Percentiles rank a stretch among this genome's conserved stretches.
Evolutionary conservation across 306 rosid species (phyloP).

Genomic region (Acacia melanoxylon): DNA sequence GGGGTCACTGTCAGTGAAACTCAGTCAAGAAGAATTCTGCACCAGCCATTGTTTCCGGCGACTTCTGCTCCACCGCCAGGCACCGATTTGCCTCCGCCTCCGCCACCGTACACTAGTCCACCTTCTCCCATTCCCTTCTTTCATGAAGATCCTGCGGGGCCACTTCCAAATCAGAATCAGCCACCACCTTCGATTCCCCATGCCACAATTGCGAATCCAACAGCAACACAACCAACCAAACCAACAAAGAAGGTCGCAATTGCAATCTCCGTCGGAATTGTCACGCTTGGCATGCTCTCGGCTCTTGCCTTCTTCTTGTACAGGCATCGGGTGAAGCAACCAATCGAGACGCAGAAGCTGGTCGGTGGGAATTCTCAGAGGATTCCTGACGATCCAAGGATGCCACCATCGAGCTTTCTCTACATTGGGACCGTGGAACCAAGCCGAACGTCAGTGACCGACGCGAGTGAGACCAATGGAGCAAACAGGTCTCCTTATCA

Average conservation of each 20-base stretch:
- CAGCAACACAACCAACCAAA: slow-evolving; percentile 66
- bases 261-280: slow-evolving; percentile 85
- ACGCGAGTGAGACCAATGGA: slow-evolving; percentile 22
- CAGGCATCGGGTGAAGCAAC: slow-evolving; percentile 75
- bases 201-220: slow-evolving; percentile 57
- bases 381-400: slow-evolving; percentile 43
- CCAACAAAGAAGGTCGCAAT: slow-evolving; percentile 78
- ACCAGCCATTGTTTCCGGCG: slow-evolving; percentile 80
- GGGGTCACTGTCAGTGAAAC: slow-evolving; percentile 19
- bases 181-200: slow-evolving; percentile 43
- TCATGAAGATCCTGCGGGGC: slow-evolving; percentile 61
- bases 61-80: slow-evolving; percentile 66
- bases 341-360: slow-evolving; percentile 64
- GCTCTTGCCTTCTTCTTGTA: slow-evolving; percentile 83
- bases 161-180: slow-evolving; percentile 58
- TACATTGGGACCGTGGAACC: slow-evolving; percentile 94
- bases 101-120: slow-evolving; percentile 42
- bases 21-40: slow-evolving; percentile 60
- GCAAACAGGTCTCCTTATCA: slow-evolving; percentile 69
- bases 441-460: slow-evolving; percentile 37
- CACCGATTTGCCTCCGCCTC: slow-evolving; percentile 36
- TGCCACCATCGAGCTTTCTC: slow-evolving; percentile 66
- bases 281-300: slow-evolving; percentile 91
- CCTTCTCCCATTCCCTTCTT: slow-evolving; percentile 66
- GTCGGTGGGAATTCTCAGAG: slow-evolving; percentile 46